phyloP scores from a whole-genome alignment of 441 rosid genomes.

The Dalechampia spathulata region DNA sequence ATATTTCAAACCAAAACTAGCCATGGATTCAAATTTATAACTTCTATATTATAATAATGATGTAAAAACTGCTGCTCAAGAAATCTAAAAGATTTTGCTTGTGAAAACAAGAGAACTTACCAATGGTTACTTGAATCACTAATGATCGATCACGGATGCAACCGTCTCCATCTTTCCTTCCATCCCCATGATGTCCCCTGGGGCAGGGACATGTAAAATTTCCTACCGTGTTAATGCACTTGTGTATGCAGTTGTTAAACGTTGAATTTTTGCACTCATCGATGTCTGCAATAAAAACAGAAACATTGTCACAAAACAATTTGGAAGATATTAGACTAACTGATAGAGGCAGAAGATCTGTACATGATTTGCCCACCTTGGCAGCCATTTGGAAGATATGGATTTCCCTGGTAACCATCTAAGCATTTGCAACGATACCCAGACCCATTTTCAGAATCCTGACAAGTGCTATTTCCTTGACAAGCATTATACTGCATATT shows the following conservation, averaged over 20 bases:
- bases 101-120: constrained; percentile 10
- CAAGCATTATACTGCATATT: constrained; percentile 1
- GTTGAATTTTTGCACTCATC: constrained; percentile 18
- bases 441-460: not conserved
- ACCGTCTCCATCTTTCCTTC: no score
- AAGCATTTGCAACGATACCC: constrained; percentile 27
- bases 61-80: not conserved
- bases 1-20: no score
- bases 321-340: no score
- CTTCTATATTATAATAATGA: no score
- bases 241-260: not conserved
- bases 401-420: constrained; percentile 29
- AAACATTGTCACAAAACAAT: not conserved
- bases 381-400: constrained; percentile 32
- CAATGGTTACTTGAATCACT: constrained; percentile 11
- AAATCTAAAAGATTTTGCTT: not conserved
- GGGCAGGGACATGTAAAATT: constrained; percentile 18
- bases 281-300: constrained; percentile 12
- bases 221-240: not conserved
- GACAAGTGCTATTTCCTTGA: constrained; percentile 7
- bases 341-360: no score
- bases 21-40: no score
- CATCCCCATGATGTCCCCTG: no score
- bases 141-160: no score
- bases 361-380: constrained; percentile 15